Conservation (phyloP, 2,329 filamentous ascomycete species). For the Sporothrix dimorphospora region DNA sequence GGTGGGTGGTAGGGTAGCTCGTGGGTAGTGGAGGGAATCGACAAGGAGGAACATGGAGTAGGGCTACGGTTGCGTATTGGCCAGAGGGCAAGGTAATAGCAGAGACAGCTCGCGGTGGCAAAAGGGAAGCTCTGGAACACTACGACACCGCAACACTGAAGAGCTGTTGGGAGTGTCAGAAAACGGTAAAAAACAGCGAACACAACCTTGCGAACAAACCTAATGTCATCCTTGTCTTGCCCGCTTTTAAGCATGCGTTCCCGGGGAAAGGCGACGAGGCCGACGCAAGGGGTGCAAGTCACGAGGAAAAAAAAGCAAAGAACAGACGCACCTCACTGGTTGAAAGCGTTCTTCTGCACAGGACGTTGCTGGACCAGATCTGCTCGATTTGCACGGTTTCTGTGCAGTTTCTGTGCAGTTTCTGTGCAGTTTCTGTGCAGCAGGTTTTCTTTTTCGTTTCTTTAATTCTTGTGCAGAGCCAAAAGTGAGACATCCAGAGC, state of each 20-base stretch:
- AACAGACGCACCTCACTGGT: background rate
- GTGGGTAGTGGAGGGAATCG: too few species aligned
- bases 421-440: background rate
- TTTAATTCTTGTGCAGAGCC: background rate
- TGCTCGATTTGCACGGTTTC: background rate
- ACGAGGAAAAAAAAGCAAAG: background rate
- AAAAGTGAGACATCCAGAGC: background rate
- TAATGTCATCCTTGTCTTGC: background rate
- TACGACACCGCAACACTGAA: background rate
- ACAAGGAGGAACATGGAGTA: background rate
- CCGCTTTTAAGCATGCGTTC: background rate
- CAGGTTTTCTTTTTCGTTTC: background rate
- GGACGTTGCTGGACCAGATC: slow-evolving; percentile 7
- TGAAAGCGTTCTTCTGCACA: background rate
- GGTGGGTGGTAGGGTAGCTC: background rate
- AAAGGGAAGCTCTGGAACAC: slow-evolving; percentile 2
- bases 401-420: background rate
- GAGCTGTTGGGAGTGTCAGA: background rate
- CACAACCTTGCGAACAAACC: background rate
- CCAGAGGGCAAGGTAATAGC: background rate
- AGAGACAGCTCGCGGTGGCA: background rate
- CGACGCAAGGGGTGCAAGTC: slow-evolving; percentile 14
- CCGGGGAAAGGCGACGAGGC: background rate
- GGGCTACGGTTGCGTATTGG: background rate
- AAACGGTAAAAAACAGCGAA: background rate